Evolutionary conservation across 1,284 basidiomycete species (phyloP).

Genomic region (Fistulina hepatica): DNA sequence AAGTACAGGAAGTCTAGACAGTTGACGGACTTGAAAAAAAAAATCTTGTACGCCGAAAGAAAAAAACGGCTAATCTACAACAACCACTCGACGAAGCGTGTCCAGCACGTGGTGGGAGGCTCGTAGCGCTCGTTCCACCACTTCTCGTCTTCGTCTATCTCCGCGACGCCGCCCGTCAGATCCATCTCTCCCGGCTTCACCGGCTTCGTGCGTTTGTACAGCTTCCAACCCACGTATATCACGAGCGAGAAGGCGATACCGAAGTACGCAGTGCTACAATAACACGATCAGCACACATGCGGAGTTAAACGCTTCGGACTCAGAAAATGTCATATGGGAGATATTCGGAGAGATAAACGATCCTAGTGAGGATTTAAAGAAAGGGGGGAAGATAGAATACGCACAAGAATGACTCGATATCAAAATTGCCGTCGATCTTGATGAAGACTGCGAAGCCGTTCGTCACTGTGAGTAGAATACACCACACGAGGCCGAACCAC

Average conservation of each 20-base stretch:
- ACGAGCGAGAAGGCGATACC: constrained; percentile 6
- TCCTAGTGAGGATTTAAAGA: neutral
- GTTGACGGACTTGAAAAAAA: too few relatives aligned
- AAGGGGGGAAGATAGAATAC: neutral
- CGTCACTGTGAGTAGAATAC: constrained; percentile 9
- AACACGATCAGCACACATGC: too few relatives aligned
- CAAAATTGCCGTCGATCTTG: constrained; percentile 10
- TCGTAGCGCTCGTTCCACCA: constrained; percentile 10
- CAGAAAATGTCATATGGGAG: too few relatives aligned
- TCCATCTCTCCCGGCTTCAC: constrained; percentile 10
- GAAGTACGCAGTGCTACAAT: constrained; percentile 12
- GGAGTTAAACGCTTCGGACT: neutral
- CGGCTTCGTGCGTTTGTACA: constrained; percentile 6
- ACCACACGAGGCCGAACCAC: constrained; percentile 11
- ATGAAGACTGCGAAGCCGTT: constrained; percentile 13
- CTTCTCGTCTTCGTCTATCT: constrained; percentile 11
- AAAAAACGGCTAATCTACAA: too few relatives aligned
- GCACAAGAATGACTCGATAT: constrained; percentile 12
- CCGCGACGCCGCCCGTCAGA: constrained; percentile 10
- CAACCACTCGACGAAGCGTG: constrained; percentile 11
- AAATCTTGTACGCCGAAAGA: too few relatives aligned
- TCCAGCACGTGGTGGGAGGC: constrained; percentile 10
- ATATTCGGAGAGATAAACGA: neutral
- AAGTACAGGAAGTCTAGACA: too few relatives aligned
- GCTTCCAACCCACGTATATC: constrained; percentile 9